These are phyloP conservation scores for Colletotrichum sp. DNA, from an alignment of 2,329 filamentous ascomycete genomes.

Conservation along the genomic window DNA sequence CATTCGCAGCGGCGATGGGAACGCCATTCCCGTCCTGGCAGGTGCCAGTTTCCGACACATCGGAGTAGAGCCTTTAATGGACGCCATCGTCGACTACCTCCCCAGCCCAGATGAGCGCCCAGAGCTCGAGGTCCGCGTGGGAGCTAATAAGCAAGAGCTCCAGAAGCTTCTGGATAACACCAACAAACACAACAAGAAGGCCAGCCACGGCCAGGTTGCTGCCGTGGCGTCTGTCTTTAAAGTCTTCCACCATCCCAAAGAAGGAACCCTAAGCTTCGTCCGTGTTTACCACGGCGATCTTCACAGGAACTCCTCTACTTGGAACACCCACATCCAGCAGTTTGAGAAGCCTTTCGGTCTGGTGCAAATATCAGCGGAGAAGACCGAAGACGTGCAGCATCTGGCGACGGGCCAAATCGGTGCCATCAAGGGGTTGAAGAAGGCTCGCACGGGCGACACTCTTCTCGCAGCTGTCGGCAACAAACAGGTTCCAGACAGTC, in stretches of 20 bases:
- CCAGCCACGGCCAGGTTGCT: constrained; percentile 37
- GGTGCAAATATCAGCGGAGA: constrained; percentile 87
- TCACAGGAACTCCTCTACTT: constrained; percentile 74
- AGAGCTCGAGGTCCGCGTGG: constrained; percentile 77
- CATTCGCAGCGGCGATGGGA: constrained; percentile 69
- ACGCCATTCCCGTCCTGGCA: constrained; percentile 85
- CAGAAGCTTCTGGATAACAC: constrained; percentile 29
- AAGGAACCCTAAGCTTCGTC: constrained; percentile 89
- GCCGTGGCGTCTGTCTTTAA: constrained; percentile 82
- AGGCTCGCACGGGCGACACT: constrained; percentile 92
- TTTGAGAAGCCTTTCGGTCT: constrained; percentile 82
- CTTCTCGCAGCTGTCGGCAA: constrained; percentile 72
- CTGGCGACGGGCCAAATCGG: constrained; percentile 91
- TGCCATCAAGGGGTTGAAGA: constrained; percentile 87
- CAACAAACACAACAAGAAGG: constrained; percentile 33
- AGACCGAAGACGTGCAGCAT: constrained; percentile 81
- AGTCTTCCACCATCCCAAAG: constrained; percentile 84
- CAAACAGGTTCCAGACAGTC: constrained; percentile 67
- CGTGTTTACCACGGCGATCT: constrained; percentile 88
- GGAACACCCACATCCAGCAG: constrained; percentile 84
- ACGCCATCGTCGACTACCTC: constrained; percentile 86
- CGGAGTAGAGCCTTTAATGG: constrained; percentile 88
- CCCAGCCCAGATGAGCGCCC: constrained; percentile 82
- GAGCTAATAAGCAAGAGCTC: constrained; percentile 54
- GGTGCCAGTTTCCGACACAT: constrained; percentile 94